phyloP scores from a whole-genome alignment of 257 asterid species.

The Petunia secreta region DNA sequence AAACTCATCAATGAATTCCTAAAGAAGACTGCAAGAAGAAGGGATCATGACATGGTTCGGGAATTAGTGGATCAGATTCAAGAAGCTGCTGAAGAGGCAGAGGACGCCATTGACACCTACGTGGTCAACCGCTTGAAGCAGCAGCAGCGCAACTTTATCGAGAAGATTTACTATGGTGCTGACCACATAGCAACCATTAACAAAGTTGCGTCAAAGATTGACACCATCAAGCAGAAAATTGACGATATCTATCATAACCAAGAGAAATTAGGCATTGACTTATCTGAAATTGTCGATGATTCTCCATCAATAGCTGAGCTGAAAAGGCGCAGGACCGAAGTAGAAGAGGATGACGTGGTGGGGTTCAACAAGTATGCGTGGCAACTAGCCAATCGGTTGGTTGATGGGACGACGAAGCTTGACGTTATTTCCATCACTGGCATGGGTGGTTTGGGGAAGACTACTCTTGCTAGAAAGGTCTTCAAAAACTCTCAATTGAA shows the following conservation, averaged over 20 bases:
- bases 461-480: conserved; percentile 37
- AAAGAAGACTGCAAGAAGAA: conserved; percentile 43
- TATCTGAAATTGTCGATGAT: no score
- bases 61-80: conserved; percentile 45
- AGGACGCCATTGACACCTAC: conserved; percentile 44
- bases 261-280: no score
- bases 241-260: conserved; percentile 39
- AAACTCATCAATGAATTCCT: conserved; percentile 50
- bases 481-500: conserved; percentile 22
- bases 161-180: conserved; percentile 17
- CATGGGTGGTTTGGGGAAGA: conserved; percentile 42
- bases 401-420: conserved; percentile 26
- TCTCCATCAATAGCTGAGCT: no score
- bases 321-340: conserved; percentile 47
- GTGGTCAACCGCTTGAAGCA: conserved; percentile 40
- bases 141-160: conserved; percentile 34
- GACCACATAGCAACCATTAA: conserved; percentile 37
- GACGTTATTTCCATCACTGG: conserved; percentile 33
- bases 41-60: conserved; percentile 35
- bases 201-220: conserved; percentile 38
- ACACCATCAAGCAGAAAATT: conserved; percentile 33
- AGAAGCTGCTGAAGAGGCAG: conserved; percentile 46
- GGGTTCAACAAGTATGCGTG: conserved; percentile 39
- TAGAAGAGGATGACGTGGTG: conserved; percentile 40
- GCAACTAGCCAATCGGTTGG: conserved; percentile 28